Evolutionary conservation across 495 filamentous ascomycete genomes (phyloP).

Genomic region (Aspergillus bertholletiae): DNA sequence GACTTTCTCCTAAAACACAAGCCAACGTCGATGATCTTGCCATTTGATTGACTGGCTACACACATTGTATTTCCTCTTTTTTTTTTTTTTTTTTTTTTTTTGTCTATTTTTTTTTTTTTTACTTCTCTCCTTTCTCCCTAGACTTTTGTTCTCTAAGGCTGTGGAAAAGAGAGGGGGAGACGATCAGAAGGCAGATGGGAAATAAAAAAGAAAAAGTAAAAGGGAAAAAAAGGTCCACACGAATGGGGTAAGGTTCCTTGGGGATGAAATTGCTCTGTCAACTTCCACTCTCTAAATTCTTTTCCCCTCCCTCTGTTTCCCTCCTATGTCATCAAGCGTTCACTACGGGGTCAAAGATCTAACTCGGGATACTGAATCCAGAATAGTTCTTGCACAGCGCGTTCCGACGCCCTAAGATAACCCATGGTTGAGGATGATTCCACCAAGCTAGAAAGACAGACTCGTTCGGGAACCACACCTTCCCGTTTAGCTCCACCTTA

Average conservation of each 20-base stretch:
- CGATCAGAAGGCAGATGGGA: too few species aligned
- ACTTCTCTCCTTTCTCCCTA: background rate
- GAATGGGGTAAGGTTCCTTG: background rate
- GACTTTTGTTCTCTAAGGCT: background rate
- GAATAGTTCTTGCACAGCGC: slow-evolving; percentile 9
- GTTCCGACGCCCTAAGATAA: background rate
- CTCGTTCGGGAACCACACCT: slow-evolving; percentile 1
- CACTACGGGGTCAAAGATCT: background rate
- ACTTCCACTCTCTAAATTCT: background rate
- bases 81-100: background rate
- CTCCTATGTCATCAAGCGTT: background rate
- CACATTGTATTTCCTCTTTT: background rate
- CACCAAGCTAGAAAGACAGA: background rate
- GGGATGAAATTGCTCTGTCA: background rate
- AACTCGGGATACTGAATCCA: slow-evolving; percentile 3
- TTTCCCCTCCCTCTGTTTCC: background rate
- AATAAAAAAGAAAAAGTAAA: too few species aligned
- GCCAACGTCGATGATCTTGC: slow-evolving; percentile 4
- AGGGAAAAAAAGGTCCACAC: background rate
- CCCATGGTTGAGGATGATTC: background rate
- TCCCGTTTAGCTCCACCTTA: background rate
- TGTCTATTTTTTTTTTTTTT: background rate
- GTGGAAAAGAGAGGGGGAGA: slow-evolving; percentile 4
- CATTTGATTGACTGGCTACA: background rate
- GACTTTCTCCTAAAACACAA: slow-evolving; percentile 3